These are phyloP conservation scores for Rosellinia necatrix DNA, from an alignment of 2,329 filamentous ascomycete species.

Conservation along the genomic window DNA sequence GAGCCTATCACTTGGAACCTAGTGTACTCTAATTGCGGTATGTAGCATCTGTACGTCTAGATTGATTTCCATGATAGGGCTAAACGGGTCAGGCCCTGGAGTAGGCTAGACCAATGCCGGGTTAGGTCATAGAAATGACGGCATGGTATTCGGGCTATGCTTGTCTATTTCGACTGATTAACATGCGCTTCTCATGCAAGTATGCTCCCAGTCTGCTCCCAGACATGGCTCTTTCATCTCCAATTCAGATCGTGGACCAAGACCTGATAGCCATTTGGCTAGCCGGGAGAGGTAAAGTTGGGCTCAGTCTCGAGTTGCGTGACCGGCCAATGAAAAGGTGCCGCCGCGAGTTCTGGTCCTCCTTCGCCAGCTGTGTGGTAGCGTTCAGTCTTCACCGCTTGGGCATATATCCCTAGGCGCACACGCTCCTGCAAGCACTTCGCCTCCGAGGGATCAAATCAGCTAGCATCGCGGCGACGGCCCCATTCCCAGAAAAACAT, in stretches of 20 bases:
- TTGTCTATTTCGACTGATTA: conserved; percentile 14
- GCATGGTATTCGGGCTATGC: not conserved
- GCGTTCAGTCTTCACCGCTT: conserved; percentile 18
- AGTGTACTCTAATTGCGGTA: too few species aligned
- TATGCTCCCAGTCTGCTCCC: conserved; percentile 1
- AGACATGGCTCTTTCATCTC: conserved; percentile 5
- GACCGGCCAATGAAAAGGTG: conserved; percentile 11
- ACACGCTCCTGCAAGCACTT: conserved; percentile 11
- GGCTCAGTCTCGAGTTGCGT: not conserved
- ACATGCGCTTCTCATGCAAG: not conserved
- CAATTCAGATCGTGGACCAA: conserved; percentile 1
- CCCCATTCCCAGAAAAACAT: not conserved
- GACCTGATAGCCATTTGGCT: conserved; percentile 8
- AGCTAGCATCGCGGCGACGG: conserved; percentile 7
- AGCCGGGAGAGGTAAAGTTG: conserved; percentile 15
- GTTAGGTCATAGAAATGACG: not conserved
- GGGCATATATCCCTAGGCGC: conserved; percentile 3
- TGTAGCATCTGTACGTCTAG: not conserved
- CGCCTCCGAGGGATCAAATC: conserved; percentile 3
- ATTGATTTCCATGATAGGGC: conserved; percentile 5
- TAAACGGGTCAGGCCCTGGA: too few species aligned
- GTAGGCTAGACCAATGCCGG: not conserved
- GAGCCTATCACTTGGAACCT: too few species aligned
- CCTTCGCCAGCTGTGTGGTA: not conserved
- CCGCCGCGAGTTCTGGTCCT: not conserved